Percentiles rank a stretch among this genome's conserved stretches.
These are phyloP conservation scores for Cryphonectria carpinicola DNA, from an alignment of 2,329 filamentous ascomycete genomes.

Conservation along the genomic window DNA sequence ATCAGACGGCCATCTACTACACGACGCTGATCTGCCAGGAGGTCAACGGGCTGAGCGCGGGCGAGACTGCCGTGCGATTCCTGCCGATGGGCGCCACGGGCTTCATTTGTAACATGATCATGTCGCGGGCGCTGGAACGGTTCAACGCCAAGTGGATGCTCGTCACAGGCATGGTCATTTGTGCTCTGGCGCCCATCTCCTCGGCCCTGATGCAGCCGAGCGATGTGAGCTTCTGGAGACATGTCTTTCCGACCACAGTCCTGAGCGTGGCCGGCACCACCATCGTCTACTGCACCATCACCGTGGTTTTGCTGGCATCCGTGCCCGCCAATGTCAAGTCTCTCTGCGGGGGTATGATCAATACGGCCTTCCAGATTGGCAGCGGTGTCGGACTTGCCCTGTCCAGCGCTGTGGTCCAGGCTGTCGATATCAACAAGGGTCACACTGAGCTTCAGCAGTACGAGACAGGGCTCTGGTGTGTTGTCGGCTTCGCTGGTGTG, in stretches of 20 bases:
- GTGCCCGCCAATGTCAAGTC: slow-evolving; percentile 47
- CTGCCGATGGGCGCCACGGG: slow-evolving; percentile 46
- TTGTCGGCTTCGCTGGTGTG: slow-evolving; percentile 43
- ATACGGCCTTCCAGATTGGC: slow-evolving; percentile 48
- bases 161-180: slow-evolving; percentile 39
- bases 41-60: slow-evolving; percentile 43
- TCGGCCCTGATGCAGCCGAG: slow-evolving; percentile 33
- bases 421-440: slow-evolving; percentile 43
- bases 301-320: slow-evolving; percentile 44
- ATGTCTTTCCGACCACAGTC: slow-evolving; percentile 43
- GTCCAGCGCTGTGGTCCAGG: slow-evolving; percentile 39
- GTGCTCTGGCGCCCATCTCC: slow-evolving; percentile 43
- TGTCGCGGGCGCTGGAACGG: slow-evolving; percentile 41
- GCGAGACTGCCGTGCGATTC: slow-evolving; percentile 45
- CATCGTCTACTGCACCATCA: slow-evolving; percentile 46
- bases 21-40: slow-evolving; percentile 47
- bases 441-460: slow-evolving; percentile 41
- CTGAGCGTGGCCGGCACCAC: slow-evolving; percentile 46
- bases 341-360: slow-evolving; percentile 36
- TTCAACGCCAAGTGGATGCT: slow-evolving; percentile 44
- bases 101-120: slow-evolving; percentile 42
- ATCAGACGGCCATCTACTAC: slow-evolving; percentile 48
- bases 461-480: slow-evolving; percentile 46
- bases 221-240: slow-evolving; percentile 39
- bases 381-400: slow-evolving; percentile 46